Percentiles rank a stretch among this genome's conserved stretches.
These are phyloP conservation scores for Boletus huronensis DNA, from an alignment of 768 basidiomycete species.

Conservation along the genomic window DNA sequence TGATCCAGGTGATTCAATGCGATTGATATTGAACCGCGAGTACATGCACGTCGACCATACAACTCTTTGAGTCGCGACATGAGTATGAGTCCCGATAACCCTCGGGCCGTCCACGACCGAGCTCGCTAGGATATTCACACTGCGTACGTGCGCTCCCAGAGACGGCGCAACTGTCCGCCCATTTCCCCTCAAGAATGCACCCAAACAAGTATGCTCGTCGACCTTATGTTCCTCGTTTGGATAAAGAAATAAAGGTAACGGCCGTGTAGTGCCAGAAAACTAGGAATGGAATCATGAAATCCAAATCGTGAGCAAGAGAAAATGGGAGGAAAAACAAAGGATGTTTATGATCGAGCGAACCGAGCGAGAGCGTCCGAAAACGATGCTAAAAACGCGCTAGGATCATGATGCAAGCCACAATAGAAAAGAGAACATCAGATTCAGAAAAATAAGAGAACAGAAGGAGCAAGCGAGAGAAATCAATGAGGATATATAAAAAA, in stretches of 20 bases:
- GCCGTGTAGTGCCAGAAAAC: neutral
- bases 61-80: neutral
- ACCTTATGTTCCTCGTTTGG: conserved; percentile 10
- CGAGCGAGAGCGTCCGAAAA: conserved; percentile 10
- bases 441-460: neutral
- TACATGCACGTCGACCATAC: no score
- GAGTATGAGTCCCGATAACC: neutral
- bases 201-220: neutral
- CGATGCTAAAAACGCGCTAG: conserved; percentile 8
- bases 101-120: no score
- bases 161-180: neutral
- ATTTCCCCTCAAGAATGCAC: neutral
- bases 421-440: neutral
- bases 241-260: neutral
- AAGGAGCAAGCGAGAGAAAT: conserved; percentile 1
- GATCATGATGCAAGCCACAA: neutral
- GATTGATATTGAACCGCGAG: no score
- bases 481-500: conserved; percentile 15
- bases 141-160: neutral
- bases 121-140: no score
- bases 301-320: neutral
- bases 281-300: neutral
- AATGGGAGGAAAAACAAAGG: neutral
- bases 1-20: no score
- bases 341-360: neutral